Conservation (phyloP, 2,329 filamentous ascomycete genomes). For the Didymosphaeria variabile region DNA sequence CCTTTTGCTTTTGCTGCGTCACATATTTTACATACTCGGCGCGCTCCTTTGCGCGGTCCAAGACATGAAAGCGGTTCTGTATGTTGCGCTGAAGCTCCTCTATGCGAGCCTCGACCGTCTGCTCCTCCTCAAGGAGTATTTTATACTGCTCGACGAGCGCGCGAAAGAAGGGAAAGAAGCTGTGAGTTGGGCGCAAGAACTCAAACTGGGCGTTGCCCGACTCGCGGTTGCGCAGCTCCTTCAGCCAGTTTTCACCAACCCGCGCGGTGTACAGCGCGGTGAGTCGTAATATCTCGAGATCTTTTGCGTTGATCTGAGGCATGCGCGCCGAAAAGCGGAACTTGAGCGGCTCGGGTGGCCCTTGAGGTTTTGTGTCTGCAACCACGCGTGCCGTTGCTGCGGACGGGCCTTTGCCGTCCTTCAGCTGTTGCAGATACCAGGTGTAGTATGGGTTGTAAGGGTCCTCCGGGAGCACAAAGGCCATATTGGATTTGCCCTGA, state of each 20-base stretch:
- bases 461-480: constrained; percentile 81
- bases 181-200: constrained; percentile 94
- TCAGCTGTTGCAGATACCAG: constrained; percentile 90
- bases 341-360: constrained; percentile 83
- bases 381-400: constrained; percentile 52
- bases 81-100: constrained; percentile 77
- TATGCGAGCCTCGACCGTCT: constrained; percentile 76
- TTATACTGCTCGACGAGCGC: constrained; percentile 93
- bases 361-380: constrained; percentile 73
- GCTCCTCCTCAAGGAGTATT: constrained; percentile 76
- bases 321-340: constrained; percentile 96
- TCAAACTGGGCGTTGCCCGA: constrained; percentile 93
- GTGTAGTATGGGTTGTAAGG: constrained; percentile 88
- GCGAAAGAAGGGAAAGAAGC: constrained; percentile 94
- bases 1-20: constrained; percentile 84
- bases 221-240: constrained; percentile 86
- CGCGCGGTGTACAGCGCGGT: constrained; percentile 93
- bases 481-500: constrained; percentile 90
- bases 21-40: constrained; percentile 88
- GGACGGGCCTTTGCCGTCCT: constrained; percentile 80
- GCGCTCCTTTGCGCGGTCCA: constrained; percentile 82
- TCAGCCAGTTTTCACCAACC: constrained; percentile 92
- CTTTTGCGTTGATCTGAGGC: constrained; percentile 95
- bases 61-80: constrained; percentile 79
- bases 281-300: constrained; percentile 76